phyloP scores from a whole-genome alignment of 208 protist genomes.

The Wallacemonas sp. region DNA sequence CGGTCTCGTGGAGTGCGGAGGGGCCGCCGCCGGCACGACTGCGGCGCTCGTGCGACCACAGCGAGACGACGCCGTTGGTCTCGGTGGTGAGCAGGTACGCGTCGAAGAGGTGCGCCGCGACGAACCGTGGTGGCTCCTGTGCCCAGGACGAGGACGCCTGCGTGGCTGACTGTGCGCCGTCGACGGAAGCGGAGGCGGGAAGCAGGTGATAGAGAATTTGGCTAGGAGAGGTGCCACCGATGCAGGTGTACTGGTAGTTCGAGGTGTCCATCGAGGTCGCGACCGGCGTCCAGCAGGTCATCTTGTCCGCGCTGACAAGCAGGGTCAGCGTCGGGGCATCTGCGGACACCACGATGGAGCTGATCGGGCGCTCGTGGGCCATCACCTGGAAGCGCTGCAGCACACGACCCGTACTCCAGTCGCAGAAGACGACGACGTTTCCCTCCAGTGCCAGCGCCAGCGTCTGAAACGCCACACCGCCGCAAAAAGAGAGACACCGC shows the following conservation, averaged over 20 bases:
- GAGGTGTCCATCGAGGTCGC: not conserved
- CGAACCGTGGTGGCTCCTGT: constrained; percentile 18
- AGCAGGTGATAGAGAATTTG: constrained; percentile 6
- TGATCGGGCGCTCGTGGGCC: constrained; percentile 29
- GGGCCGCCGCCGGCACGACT: constrained; percentile 5
- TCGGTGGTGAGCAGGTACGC: constrained; percentile 27
- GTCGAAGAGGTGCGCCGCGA: constrained; percentile 20
- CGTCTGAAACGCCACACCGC: constrained; percentile 30
- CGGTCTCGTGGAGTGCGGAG: constrained; percentile 7
- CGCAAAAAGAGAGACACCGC: constrained; percentile 37
- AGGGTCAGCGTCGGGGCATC: not conserved
- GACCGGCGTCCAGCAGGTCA: constrained; percentile 42
- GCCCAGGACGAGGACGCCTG: not conserved
- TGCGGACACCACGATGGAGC: constrained; percentile 6
- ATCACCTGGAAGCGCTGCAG: constrained; percentile 26
- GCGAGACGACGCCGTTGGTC: constrained; percentile 34
- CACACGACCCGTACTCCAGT: constrained; percentile 42
- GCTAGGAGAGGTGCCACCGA: constrained; percentile 22
- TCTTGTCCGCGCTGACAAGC: constrained; percentile 42
- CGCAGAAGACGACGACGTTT: constrained; percentile 37
- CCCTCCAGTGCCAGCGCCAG: constrained; percentile 3
- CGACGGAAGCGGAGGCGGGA: not conserved
- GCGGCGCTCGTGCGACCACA: constrained; percentile 22
- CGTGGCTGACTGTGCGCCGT: not conserved
- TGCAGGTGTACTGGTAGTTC: constrained; percentile 29